Evolutionary conservation across 768 basidiomycete genomes (phyloP), one percentile per base, ranked within the genome.

Genomic region (Tricholoma sp.): DNA sequence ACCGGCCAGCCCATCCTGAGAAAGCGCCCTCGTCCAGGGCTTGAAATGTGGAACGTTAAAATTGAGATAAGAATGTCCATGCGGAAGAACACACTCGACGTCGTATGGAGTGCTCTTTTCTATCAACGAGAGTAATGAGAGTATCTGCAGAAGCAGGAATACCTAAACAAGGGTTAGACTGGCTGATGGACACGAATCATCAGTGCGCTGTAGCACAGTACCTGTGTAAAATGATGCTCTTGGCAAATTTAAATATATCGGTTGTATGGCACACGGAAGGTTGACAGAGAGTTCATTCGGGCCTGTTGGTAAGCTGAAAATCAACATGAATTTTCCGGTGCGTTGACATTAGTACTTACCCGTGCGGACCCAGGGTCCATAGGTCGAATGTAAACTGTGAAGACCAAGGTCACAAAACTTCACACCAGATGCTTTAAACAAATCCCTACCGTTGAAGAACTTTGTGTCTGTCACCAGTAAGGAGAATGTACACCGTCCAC

Each of bases 271-370:
- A 59, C 50, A 55, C 54, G 59, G 41, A 57, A 61, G 54, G 55
- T 66, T 59, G 18, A 75, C 55, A 31, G 73, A 73, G 6, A 74
- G 54, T 53, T 74, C 73, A 33, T 74, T 74, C 33, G 74, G 74
- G 11, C 74, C 73, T 75, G 24, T 24, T 24, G 4, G 24, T 24
- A 54, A 47, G 52, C 12, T 18, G 47, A 44, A 24, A 31, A 18
- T 37, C 36, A n/a, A 29, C 20, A 50, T 37, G 12, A 55, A 17
- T 37, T 12, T 29, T 13, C 11, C 11, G 44, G 8, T 6, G 29
- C 28, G 44, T n/a, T 37, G 28, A 15, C 44, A 18, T 15, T 50
- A 24, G 24, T 24, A 52, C 60, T 2, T 54, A 74, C 71, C 71
- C 28, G 67, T 66, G 17, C 74, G 66, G 45, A 75, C 60, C 53